phyloP scores from a whole-genome alignment of 148 eudicot species.

The Rhododendron mucronatum region DNA sequence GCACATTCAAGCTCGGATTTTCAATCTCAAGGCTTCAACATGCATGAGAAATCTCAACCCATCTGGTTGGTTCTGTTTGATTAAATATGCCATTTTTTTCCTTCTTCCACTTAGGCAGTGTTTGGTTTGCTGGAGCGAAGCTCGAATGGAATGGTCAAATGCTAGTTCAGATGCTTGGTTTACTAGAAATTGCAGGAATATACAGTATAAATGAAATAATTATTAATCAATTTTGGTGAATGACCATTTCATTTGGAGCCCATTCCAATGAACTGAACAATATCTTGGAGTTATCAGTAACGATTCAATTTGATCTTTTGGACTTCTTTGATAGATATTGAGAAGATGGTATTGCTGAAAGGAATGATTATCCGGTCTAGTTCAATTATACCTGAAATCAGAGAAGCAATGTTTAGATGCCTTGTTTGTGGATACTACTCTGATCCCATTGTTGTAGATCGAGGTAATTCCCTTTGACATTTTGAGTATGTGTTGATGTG shows the following conservation, averaged over 20 bases:
- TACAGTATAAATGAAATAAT: background rate
- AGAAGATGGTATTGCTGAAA: conserved; percentile 93
- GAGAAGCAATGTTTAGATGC: conserved; percentile 93
- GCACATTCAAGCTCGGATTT: conserved; percentile 89
- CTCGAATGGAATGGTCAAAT: background rate
- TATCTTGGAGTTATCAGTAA: background rate
- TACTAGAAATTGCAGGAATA: background rate
- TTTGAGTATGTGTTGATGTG: background rate
- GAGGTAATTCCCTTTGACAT: conserved; percentile 50
- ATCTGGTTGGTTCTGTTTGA: conserved; percentile 49
- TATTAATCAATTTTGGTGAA: background rate
- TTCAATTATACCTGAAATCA: conserved; percentile 86
- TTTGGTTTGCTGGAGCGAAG: background rate
- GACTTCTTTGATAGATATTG: conserved; percentile 60
- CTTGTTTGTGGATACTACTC: conserved; percentile 87
- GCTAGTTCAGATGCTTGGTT: background rate
- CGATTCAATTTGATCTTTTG: background rate
- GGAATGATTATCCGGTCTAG: conserved; percentile 96
- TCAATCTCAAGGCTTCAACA: conserved; percentile 70
- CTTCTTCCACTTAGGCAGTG: background rate
- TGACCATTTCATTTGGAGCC: background rate
- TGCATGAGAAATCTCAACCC: conserved; percentile 95
- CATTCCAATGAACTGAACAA: background rate
- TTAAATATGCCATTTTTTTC: background rate
- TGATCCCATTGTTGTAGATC: conserved; percentile 77